Evolutionary conservation across 805 yeast genomes (phyloP), one percentile per base, ranked within the genome.

Genomic region (Barnettozyma siamensis): DNA sequence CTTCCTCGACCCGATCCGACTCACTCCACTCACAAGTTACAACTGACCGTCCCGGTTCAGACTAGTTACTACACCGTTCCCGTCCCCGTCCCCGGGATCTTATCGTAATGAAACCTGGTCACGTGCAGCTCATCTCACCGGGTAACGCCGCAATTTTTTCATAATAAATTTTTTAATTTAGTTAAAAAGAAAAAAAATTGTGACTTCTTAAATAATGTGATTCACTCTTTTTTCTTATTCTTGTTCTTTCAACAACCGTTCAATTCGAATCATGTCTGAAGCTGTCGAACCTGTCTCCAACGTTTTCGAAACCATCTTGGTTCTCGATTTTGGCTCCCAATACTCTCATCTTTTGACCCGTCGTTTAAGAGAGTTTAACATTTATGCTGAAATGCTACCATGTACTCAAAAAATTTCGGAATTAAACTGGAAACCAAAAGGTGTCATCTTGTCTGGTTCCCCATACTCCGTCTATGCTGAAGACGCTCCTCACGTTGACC

Each of bases 361-460:
- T 70, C 86, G 99, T 70, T 76, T 93, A 55, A 87, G 99, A 75
- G 99, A 93, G 67, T 86, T 89, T 74, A 88, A 93, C 65, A 91
- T 93, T 53, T 93, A 93, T 66, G 98, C 99, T 53, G 99, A 93
- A 71, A 93, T 93, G 99, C 77, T 93, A 50, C 99, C 99, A 54
- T 93, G 99, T 70, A 93, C 99, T 41, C 99, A 94, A 70, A 93
- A 93, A 73, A 91, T 93, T 61, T 63, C 83, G 41, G 97, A 91
- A 53, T 76, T 93, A 56, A 67, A 80, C 45, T 93, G 96, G 94
- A 89, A 79, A 63, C 99, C 99, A 54, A 86, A 82, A 64, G 99
- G 99, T 70, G 82, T 93, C 45, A 93, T 93, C 59, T 72, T 93
- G 48, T 88, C 97, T 35, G 99, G 99, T 49, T 93, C 96, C 51